Conservation (phyloP, 1,139 yeast species). For the Wickerhamomyces sp. region DNA sequence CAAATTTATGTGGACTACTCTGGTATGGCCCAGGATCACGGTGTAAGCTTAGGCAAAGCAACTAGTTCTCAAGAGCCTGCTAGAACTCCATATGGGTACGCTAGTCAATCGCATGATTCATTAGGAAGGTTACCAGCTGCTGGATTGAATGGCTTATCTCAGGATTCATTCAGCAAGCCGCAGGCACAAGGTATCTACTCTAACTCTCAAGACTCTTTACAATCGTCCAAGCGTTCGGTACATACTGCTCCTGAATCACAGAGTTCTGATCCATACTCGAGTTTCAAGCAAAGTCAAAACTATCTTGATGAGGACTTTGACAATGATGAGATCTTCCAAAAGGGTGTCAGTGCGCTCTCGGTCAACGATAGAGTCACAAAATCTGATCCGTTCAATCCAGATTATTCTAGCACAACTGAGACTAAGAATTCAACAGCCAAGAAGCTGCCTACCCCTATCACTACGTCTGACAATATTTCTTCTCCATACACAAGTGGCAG, state of each 20-base stretch:
- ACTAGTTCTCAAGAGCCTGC: too few relatives aligned
- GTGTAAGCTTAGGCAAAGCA: background rate
- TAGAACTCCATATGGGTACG: too few relatives aligned
- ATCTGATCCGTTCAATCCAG: conserved; percentile 22
- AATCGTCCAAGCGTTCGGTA: background rate
- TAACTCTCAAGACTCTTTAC: conserved; percentile 5
- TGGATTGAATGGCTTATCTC: background rate
- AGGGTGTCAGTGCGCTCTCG: conserved; percentile 20
- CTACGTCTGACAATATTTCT: conserved; percentile 13
- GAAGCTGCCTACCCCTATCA: conserved; percentile 14
- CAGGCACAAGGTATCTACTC: background rate
- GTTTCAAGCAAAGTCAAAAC: conserved; percentile 3
- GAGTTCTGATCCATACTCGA: conserved; percentile 9
- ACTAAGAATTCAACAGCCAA: conserved; percentile 12
- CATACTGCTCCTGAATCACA: background rate
- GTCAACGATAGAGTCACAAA: conserved; percentile 6
- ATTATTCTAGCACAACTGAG: conserved; percentile 11
- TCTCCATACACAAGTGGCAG: conserved; percentile 23
- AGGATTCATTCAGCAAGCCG: conserved; percentile 2
- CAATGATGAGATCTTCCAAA: conserved; percentile 22
- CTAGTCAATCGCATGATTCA: conserved; percentile 3
- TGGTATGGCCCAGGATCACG: conserved; percentile 16
- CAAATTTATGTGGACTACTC: conserved; percentile 26
- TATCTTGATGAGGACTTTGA: conserved; percentile 24
- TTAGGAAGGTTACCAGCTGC: background rate